Conservation (phyloP, 257 asterid genomes). For the Solanum appendiculatum region DNA sequence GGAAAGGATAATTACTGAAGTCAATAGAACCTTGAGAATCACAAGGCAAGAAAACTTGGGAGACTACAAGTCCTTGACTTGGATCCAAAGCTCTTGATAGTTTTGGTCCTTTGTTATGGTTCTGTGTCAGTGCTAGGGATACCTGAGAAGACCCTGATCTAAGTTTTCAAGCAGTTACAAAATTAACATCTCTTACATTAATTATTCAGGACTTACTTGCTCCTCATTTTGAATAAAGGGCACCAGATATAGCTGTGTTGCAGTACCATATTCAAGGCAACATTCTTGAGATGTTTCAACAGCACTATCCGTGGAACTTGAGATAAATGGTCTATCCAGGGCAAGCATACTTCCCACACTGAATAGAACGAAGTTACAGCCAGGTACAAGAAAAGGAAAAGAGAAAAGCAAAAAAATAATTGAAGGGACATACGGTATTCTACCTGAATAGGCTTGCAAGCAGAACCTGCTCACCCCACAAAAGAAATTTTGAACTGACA, state of each 20-base stretch:
- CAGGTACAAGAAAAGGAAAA: not conserved
- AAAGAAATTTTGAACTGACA: slow-evolving; percentile 39
- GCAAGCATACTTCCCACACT: slow-evolving; percentile 96
- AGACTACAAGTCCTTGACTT: slow-evolving; percentile 58
- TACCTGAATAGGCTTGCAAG: slow-evolving; percentile 83
- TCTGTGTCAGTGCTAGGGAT: slow-evolving; percentile 62
- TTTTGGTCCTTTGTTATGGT: slow-evolving; percentile 60
- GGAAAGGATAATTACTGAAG: slow-evolving; percentile 76
- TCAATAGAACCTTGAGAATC: slow-evolving; percentile 89
- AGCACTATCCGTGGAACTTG: slow-evolving; percentile 39
- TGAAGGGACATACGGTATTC: not conserved
- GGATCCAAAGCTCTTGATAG: slow-evolving; percentile 29
- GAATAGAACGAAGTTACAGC: slow-evolving; percentile 16
- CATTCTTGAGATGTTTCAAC: slow-evolving; percentile 30
- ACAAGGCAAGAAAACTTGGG: slow-evolving; percentile 85
- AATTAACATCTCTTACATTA: not conserved
- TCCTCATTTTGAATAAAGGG: slow-evolving; percentile 66
- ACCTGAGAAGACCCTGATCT: slow-evolving; percentile 38
- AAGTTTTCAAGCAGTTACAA: not conserved
- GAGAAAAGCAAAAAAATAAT: not conserved
- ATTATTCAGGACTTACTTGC: slow-evolving; percentile 38
- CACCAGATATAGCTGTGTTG: slow-evolving; percentile 71
- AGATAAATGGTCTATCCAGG: slow-evolving; percentile 70
- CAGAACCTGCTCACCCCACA: slow-evolving; percentile 89
- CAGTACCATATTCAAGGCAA: slow-evolving; percentile 89